These are phyloP conservation scores for Aspergillus saccharolyticus DNA, from an alignment of 495 filamentous ascomycete species.

Conservation along the genomic window DNA sequence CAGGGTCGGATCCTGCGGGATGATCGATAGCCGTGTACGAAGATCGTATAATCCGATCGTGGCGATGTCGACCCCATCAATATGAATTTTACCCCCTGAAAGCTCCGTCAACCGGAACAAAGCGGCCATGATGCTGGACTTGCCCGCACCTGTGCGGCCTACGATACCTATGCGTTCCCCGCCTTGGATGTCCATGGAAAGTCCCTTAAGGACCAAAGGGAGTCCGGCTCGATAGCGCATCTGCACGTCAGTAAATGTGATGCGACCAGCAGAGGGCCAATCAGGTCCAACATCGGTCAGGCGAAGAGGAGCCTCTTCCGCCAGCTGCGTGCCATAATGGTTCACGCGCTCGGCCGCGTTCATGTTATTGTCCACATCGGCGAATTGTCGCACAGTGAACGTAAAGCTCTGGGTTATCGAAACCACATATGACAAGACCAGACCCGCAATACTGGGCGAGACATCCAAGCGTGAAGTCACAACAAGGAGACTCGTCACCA, in stretches of 20 bases:
- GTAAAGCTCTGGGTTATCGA: slow-evolving; percentile 95
- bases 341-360: slow-evolving; percentile 91
- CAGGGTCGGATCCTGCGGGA: slow-evolving; percentile 92
- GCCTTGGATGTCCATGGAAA: slow-evolving; percentile 70
- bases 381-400: slow-evolving; percentile 88
- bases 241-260: slow-evolving; percentile 75
- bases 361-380: slow-evolving; percentile 97
- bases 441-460: slow-evolving; percentile 73
- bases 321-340: slow-evolving; percentile 82
- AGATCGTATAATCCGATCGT: slow-evolving; percentile 82
- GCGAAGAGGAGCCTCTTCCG: slow-evolving; percentile 81
- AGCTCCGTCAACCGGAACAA: slow-evolving; percentile 89
- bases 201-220: slow-evolving; percentile 75
- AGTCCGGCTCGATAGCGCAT: slow-evolving; percentile 87
- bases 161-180: slow-evolving; percentile 93
- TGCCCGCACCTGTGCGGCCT: slow-evolving; percentile 89
- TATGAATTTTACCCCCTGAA: slow-evolving; percentile 74
- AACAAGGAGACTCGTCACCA: slow-evolving; percentile 83
- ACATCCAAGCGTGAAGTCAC: slow-evolving; percentile 91
- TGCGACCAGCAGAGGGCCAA: slow-evolving; percentile 84
- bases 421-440: slow-evolving; percentile 89
- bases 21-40: slow-evolving; percentile 84
- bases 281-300: slow-evolving; percentile 56
- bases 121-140: slow-evolving; percentile 89
- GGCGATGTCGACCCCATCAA: slow-evolving; percentile 86